phyloP scores from a whole-genome alignment of 73 alveolate genomes.

The Durusdinium trenchii region DNA sequence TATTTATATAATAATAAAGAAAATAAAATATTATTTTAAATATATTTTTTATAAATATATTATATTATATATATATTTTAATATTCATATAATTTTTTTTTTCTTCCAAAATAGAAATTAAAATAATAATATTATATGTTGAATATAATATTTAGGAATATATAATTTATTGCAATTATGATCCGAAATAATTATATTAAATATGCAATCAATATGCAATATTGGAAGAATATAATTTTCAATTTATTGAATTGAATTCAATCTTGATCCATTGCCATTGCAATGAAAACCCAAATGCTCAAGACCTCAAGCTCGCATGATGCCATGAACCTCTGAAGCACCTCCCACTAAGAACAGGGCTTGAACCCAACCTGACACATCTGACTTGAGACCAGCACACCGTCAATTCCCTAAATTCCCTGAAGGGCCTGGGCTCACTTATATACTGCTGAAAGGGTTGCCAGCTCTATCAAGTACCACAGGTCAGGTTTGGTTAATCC shows the following conservation, averaged over 20 bases:
- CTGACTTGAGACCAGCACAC: neutral
- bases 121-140: neutral
- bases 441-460: too few relatives aligned
- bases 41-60: neutral
- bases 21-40: too few relatives aligned
- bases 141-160: neutral
- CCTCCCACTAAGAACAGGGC: neutral
- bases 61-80: neutral
- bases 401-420: neutral
- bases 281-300: conserved; percentile 93
- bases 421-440: too few relatives aligned
- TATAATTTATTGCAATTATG: neutral
- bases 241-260: neutral
- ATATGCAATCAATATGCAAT: neutral
- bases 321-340: neutral
- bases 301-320: conserved; percentile 38
- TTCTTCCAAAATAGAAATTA: neutral
- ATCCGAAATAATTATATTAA: neutral
- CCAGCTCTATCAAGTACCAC: too few relatives aligned
- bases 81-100: neutral
- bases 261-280: conserved; percentile 80
- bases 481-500: too few relatives aligned
- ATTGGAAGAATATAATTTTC: neutral
- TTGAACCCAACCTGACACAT: neutral
- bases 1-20: neutral